phyloP scores from a whole-genome alignment of 495 filamentous ascomycete genomes.

The Thozetella sp. region DNA sequence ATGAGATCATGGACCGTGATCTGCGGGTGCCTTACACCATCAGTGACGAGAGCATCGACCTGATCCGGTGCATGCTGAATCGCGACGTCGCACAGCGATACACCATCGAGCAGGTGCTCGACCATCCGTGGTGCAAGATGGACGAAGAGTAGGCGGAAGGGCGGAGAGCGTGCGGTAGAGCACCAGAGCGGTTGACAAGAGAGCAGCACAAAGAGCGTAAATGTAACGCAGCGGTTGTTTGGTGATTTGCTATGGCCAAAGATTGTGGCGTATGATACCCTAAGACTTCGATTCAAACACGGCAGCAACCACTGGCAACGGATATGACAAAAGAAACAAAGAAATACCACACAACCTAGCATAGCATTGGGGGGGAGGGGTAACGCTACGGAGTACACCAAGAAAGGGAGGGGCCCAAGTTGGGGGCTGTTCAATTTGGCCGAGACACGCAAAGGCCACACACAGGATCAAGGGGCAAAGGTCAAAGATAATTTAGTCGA shows the following conservation, averaged over 20 bases:
- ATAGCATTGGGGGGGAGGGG: background rate
- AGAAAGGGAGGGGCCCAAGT: too few species aligned
- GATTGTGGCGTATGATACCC: conserved; percentile 8
- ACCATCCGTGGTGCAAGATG: conserved; percentile 75
- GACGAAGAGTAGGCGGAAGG: conserved; percentile 13
- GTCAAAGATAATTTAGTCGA: too few species aligned
- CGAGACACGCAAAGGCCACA: too few species aligned
- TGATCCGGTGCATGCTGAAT: conserved; percentile 89
- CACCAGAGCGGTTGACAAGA: background rate
- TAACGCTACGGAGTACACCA: background rate
- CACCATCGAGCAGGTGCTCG: conserved; percentile 80
- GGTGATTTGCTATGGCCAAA: background rate
- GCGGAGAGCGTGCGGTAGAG: background rate
- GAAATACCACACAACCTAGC: background rate
- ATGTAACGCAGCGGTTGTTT: background rate
- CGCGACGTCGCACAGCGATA: conserved; percentile 81
- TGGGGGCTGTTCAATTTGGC: too few species aligned
- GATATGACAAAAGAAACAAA: background rate
- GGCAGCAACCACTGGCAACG: conserved; percentile 2
- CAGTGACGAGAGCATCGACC: conserved; percentile 87
- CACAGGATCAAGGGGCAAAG: too few species aligned
- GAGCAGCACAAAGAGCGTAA: conserved; percentile 4
- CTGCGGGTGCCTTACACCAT: conserved; percentile 88
- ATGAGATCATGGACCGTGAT: conserved; percentile 98
- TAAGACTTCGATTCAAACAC: conserved; percentile 5